Evolutionary conservation across 2,329 filamentous ascomycete species (phyloP).

Genomic region (Alternaria triticina): DNA sequence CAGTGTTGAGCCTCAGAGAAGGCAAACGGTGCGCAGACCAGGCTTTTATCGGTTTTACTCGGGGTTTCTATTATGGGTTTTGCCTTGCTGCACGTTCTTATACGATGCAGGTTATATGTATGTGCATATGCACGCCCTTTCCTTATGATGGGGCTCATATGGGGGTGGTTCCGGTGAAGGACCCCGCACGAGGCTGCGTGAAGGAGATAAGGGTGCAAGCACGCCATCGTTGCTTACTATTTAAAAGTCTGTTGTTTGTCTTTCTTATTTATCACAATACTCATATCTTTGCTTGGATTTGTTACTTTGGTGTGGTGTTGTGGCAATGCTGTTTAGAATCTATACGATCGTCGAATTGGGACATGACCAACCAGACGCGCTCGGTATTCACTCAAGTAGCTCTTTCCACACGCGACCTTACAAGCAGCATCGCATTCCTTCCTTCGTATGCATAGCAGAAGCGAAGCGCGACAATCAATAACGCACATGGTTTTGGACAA

Average conservation of each 20-base stretch:
- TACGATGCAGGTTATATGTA: background rate
- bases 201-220: background rate
- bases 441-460: background rate
- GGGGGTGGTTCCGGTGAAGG: background rate
- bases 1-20: background rate
- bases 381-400: too few species aligned
- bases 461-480: background rate
- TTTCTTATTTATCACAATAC: too few species aligned
- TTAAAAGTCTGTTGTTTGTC: background rate
- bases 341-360: too few species aligned
- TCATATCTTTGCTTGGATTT: too few species aligned
- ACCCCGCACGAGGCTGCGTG: slow-evolving; percentile 9
- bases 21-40: slow-evolving; percentile 4
- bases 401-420: too few species aligned
- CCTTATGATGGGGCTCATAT: background rate
- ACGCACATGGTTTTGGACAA: background rate
- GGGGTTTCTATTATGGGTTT: background rate
- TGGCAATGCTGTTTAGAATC: too few species aligned
- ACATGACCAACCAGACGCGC: too few species aligned
- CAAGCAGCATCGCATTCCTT: background rate
- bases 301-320: too few species aligned
- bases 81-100: background rate
- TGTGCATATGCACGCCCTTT: background rate
- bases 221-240: background rate
- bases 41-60: background rate